These are phyloP conservation scores for Pseudogymnoascus verrucosus DNA, from an alignment of 2,329 filamentous ascomycete species.

Conservation along the genomic window DNA sequence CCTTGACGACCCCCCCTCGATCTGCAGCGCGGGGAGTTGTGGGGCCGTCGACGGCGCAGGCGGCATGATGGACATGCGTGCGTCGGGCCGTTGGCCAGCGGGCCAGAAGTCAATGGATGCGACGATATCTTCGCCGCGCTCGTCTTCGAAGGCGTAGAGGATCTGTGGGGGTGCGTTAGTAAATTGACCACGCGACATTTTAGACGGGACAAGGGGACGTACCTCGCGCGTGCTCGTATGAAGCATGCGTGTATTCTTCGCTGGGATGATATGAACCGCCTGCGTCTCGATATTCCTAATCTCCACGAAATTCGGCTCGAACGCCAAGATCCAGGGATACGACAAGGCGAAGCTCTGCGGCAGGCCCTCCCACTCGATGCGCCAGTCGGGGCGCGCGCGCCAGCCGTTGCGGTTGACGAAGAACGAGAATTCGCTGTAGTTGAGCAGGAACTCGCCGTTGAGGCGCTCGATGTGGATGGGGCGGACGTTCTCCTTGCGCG, in stretches of 20 bases:
- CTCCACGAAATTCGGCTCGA: constrained; percentile 96
- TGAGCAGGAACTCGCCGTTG: constrained; percentile 93
- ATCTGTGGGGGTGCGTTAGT: constrained; percentile 52
- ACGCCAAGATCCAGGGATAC: constrained; percentile 93
- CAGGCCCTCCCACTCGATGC: constrained; percentile 93
- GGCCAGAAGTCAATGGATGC: constrained; percentile 93
- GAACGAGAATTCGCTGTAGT: constrained; percentile 98
- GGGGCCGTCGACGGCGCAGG: background rate
- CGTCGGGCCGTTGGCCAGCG: constrained; percentile 25
- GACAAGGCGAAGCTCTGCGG: constrained; percentile 89
- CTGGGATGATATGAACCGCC: constrained; percentile 90
- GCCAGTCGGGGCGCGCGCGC: constrained; percentile 93
- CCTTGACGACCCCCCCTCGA: background rate
- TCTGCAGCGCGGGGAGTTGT: background rate
- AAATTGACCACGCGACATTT: constrained; percentile 14
- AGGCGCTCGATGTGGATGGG: constrained; percentile 96
- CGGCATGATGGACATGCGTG: constrained; percentile 11
- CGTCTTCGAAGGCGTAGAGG: constrained; percentile 94
- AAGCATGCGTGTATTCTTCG: constrained; percentile 94
- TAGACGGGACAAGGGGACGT: constrained; percentile 28
- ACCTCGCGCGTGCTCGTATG: constrained; percentile 97
- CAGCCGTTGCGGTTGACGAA: constrained; percentile 96
- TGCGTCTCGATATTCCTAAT: constrained; percentile 91
- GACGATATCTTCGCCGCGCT: constrained; percentile 85
- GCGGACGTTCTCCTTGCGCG: constrained; percentile 83